Evolutionary conservation across 768 basidiomycete species (phyloP).

Genomic region (Termitomyces sp.): DNA sequence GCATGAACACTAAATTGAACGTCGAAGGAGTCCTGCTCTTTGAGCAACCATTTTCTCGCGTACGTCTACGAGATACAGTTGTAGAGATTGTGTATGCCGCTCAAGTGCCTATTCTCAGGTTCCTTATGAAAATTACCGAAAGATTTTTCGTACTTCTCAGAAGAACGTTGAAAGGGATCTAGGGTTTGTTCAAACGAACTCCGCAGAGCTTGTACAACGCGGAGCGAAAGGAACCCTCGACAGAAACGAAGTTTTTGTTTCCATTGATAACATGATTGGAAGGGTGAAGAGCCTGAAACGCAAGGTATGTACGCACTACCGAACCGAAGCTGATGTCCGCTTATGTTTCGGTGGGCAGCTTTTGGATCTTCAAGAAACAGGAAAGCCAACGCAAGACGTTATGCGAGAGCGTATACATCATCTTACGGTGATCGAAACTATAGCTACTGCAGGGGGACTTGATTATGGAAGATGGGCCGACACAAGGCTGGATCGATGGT

Average conservation of each 20-base stretch:
- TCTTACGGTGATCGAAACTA: slow-evolving; percentile 54
- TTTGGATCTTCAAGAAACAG: slow-evolving; percentile 41
- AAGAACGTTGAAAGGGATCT: slow-evolving; percentile 79
- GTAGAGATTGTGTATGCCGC: not conserved
- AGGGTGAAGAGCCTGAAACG: slow-evolving; percentile 77
- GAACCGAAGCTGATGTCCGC: slow-evolving; percentile 1
- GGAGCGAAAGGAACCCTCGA: slow-evolving; percentile 30
- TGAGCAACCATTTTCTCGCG: slow-evolving; percentile 78
- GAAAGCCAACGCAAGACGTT: slow-evolving; percentile 61
- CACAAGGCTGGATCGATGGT: slow-evolving; percentile 77
- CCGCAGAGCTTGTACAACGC: slow-evolving; percentile 54
- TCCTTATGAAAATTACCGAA: slow-evolving; percentile 85
- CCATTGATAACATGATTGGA: slow-evolving; percentile 71
- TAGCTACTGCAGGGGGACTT: slow-evolving; percentile 43
- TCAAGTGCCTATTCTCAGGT: slow-evolving; percentile 41
- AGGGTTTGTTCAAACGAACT: slow-evolving; percentile 46
- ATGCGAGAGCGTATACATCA: slow-evolving; percentile 73
- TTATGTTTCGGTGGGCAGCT: slow-evolving; percentile 25
- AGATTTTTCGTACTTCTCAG: slow-evolving; percentile 79
- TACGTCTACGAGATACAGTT: slow-evolving; percentile 23
- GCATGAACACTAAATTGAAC: slow-evolving; percentile 53
- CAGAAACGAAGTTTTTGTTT: slow-evolving; percentile 47
- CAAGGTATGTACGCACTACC: slow-evolving; percentile 52
- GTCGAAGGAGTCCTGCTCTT: slow-evolving; percentile 73
- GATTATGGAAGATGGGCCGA: slow-evolving; percentile 77